Evolutionary conservation across 2,329 filamentous ascomycete genomes (phyloP).

Genomic region (Claviceps lovelessii): DNA sequence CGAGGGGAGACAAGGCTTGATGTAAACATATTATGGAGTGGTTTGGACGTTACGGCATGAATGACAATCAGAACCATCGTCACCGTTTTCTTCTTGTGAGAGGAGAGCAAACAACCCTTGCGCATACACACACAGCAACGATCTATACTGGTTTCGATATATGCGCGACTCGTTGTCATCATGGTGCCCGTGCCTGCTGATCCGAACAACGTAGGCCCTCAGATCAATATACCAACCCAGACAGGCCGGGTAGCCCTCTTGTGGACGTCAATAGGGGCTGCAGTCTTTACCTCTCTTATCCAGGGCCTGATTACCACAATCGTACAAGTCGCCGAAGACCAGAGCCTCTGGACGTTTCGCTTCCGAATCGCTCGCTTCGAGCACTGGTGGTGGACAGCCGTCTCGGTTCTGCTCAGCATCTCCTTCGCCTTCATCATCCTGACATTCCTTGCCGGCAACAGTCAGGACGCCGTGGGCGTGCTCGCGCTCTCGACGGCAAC

Average conservation of each 20-base stretch:
- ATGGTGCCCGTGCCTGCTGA: neutral
- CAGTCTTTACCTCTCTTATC: neutral
- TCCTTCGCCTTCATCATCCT: neutral
- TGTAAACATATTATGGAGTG: neutral
- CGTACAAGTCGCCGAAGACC: neutral
- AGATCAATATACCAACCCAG: neutral
- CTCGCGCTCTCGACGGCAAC: neutral
- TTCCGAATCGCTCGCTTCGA: neutral
- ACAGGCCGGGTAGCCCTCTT: neutral
- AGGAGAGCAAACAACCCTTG: neutral
- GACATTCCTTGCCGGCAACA: neutral
- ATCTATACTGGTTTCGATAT: neutral
- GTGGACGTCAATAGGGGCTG: neutral
- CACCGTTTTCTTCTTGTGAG: neutral
- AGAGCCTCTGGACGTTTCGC: neutral
- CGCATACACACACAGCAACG: neutral
- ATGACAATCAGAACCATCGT: neutral
- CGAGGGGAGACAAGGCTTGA: neutral
- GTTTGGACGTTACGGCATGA: neutral
- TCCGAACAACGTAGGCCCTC: neutral
- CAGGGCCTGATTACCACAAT: neutral
- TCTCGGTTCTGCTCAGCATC: neutral
- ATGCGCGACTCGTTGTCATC: neutral
- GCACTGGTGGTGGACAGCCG: neutral
- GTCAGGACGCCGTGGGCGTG: neutral